Evolutionary conservation across 768 basidiomycete genomes (phyloP).

Genomic region (Mycena rebaudengoi): DNA sequence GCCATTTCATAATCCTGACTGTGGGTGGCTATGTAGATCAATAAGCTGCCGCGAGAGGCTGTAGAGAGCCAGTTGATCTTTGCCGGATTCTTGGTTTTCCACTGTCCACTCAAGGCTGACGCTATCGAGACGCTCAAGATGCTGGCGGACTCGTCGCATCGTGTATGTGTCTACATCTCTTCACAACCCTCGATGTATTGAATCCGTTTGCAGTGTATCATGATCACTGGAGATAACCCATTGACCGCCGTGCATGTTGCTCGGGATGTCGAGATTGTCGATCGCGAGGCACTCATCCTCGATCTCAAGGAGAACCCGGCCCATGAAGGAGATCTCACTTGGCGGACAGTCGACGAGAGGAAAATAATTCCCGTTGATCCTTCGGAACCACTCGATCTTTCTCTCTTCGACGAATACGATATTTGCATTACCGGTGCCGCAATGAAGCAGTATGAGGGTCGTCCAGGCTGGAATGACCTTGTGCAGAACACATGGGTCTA

Average conservation of each 20-base stretch:
- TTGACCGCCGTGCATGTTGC: constrained; percentile 97
- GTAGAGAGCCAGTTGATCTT: constrained; percentile 85
- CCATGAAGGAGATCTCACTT: constrained; percentile 80
- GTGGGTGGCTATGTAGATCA: no score
- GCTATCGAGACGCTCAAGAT: constrained; percentile 91
- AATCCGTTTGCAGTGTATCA: constrained; percentile 75
- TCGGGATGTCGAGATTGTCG: constrained; percentile 95
- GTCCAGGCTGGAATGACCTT: constrained; percentile 78
- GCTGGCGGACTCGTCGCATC: constrained; percentile 95
- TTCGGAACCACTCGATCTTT: constrained; percentile 74
- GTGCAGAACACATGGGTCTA: constrained; percentile 98
- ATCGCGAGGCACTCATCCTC: constrained; percentile 92
- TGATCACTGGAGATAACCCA: constrained; percentile 99
- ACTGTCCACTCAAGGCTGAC: constrained; percentile 95
- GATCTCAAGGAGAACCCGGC: constrained; percentile 86
- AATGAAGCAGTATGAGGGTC: constrained; percentile 83
- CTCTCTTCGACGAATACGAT: constrained; percentile 88
- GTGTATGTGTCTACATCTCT: constrained; percentile 63
- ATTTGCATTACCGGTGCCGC: constrained; percentile 97
- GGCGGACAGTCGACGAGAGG: constrained; percentile 93
- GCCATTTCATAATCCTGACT: background rate
- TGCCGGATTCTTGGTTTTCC: constrained; percentile 98
- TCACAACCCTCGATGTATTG: background rate
- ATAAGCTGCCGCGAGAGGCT: constrained; percentile 81
- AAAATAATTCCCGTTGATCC: constrained; percentile 90